phyloP scores from a whole-genome alignment of 164 flowering plant species.

The Buxus sempervirens region DNA sequence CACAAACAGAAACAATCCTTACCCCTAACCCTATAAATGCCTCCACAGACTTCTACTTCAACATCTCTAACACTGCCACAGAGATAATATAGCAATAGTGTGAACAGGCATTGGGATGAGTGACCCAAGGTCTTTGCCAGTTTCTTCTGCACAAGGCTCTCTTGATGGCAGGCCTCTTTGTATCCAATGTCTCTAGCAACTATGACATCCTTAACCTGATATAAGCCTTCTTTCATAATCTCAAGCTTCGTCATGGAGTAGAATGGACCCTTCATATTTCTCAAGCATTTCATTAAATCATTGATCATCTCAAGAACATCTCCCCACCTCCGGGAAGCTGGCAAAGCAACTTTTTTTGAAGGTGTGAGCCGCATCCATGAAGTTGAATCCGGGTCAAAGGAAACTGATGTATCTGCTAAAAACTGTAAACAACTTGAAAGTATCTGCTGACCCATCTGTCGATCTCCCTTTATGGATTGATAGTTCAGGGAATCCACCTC shows the following conservation, averaged over 20 bases:
- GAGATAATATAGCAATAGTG: slow-evolving; percentile 66
- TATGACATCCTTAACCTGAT: slow-evolving; percentile 72
- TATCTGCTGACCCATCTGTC: slow-evolving; percentile 55
- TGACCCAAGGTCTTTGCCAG: slow-evolving; percentile 60
- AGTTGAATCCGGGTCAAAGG: slow-evolving; percentile 42
- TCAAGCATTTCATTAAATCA: slow-evolving; percentile 54
- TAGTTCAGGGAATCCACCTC: slow-evolving; percentile 39
- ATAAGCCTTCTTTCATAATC: slow-evolving; percentile 82
- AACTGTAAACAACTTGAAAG: slow-evolving; percentile 51
- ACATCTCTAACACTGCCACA: slow-evolving; percentile 51
- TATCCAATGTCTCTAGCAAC: slow-evolving; percentile 66
- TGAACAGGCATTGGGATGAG: slow-evolving; percentile 75
- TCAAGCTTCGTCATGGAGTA: slow-evolving; percentile 55
- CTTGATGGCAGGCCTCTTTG: slow-evolving; percentile 60
- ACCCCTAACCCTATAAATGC: slow-evolving; percentile 31
- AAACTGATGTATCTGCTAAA: slow-evolving; percentile 34
- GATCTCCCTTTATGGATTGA: slow-evolving; percentile 17
- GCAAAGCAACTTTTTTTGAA: slow-evolving; percentile 23
- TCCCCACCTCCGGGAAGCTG: slow-evolving; percentile 49
- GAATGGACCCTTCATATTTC: slow-evolving; percentile 30
- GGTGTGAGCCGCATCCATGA: slow-evolving; percentile 80
- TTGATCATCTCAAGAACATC: slow-evolving; percentile 71
- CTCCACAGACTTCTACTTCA: slow-evolving; percentile 73
- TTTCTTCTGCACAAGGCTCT: slow-evolving; percentile 71
- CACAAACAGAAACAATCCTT: slow-evolving; percentile 39